Evolutionary conservation across 1,139 yeast genomes (phyloP), one percentile per base, ranked within the genome.

Genomic region (Hansenula anomala): DNA sequence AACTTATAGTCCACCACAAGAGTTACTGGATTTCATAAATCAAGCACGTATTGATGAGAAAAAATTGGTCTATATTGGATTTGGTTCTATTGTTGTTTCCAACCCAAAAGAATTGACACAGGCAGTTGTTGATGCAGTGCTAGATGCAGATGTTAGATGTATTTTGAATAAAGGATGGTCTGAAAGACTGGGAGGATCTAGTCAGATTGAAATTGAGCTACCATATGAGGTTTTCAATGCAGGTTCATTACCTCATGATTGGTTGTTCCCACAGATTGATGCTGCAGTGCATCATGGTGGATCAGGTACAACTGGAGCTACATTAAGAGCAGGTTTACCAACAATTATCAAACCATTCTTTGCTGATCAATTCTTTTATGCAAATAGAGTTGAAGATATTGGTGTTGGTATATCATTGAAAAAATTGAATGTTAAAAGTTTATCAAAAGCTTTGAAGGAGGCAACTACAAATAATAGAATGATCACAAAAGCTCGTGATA

Each of bases 251-350:
- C 96, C 97, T 1, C 98, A 90, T 58, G 96, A 89, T 59, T 92
- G 97, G 97, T 66, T 90, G 33, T 90, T 90, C 61, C 85, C 92
- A 0, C 78, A 76, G 47, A 69, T 92, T 32, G 96, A 90, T 61
- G 97, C 92, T 0, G 96, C 95, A 1, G 96, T 90, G 5, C 98
- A 90, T 55, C 98, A 90, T 60, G 98, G 98, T 28, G 98, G 98
- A 0, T 84, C 96, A 0, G 98, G 98, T 2, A 88, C 97, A 0
- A 89, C 97, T 0, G 98, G 98, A 11, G 96, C 97, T 0, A 75
- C 94, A 3, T 59, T 90, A 40, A 66, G 92, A 45, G 85, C 88
- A 10, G 98, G 97, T 0, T 58, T 85, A 25, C 97, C 97, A 0
- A 87, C 96, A 0, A 75, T 90, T 30, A 80, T 90, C 49, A 90